These are phyloP conservation scores for Lathyrus sativus DNA, from an alignment of 306 rosid species.

Conservation along the genomic window DNA sequence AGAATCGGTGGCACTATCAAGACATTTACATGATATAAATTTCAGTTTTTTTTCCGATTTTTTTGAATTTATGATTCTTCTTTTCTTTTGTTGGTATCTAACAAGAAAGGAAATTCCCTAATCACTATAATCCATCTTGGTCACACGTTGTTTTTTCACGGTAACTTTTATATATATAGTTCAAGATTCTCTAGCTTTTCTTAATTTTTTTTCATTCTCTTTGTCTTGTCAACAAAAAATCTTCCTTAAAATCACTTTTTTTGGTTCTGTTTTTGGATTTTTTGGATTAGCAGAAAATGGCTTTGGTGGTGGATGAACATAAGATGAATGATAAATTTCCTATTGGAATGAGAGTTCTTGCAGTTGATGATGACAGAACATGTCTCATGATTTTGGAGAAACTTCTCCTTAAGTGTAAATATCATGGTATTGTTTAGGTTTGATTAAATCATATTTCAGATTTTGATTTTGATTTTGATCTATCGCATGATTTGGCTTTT, in stretches of 20 bases:
- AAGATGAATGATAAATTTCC: conserved; percentile 67
- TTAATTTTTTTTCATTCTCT: conserved; percentile 6
- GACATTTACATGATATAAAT: background rate
- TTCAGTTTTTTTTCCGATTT: background rate
- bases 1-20: background rate
- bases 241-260: conserved; percentile 35
- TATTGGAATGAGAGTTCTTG: conserved; percentile 90
- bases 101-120: conserved; percentile 32
- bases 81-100: conserved; percentile 6
- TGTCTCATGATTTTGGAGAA: conserved; percentile 74
- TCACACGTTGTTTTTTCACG: background rate
- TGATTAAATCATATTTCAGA: background rate
- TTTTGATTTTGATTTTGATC: background rate
- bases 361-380: conserved; percentile 89
- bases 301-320: conserved; percentile 42
- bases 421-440: conserved; percentile 58
- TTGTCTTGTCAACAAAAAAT: conserved; percentile 31
- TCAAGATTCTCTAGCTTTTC: conserved; percentile 41
- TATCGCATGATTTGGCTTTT: conserved; percentile 13
- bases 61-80: conserved; percentile 15
- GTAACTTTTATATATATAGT: conserved; percentile 2
- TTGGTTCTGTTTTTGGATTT: no score
- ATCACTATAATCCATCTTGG: conserved; percentile 27
- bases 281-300: conserved; percentile 46
- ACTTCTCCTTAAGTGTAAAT: conserved; percentile 77